phyloP scores from a whole-genome alignment of 2,329 filamentous ascomycete species.

The Aspergillus sp. region DNA sequence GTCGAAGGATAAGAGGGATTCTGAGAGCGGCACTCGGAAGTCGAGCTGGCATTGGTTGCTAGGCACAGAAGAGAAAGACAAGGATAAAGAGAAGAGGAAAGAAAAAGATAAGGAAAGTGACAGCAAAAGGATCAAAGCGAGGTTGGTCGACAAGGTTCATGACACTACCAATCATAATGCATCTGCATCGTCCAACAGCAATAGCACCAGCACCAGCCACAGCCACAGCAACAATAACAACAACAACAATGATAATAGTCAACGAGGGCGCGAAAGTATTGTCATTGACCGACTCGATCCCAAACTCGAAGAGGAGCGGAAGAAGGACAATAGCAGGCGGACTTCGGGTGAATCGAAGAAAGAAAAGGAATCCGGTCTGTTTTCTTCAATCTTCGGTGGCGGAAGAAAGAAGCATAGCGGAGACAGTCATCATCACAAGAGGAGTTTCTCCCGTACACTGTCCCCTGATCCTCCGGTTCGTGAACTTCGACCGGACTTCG shows the following conservation, averaged over 20 bases:
- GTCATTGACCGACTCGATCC: constrained; percentile 71
- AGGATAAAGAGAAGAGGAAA: constrained; percentile 44
- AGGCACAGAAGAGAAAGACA: constrained; percentile 60
- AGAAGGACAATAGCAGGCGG: constrained; percentile 70
- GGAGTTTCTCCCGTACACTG: constrained; percentile 61
- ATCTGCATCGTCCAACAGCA: constrained; percentile 62
- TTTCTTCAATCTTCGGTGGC: constrained; percentile 86
- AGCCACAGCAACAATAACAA: too few species aligned
- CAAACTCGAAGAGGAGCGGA: constrained; percentile 62
- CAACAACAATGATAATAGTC: constrained; percentile 51
- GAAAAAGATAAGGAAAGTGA: constrained; percentile 61
- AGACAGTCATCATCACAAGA: constrained; percentile 65
- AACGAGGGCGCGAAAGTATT: constrained; percentile 64
- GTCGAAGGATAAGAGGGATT: constrained; percentile 60
- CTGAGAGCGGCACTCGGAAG: constrained; percentile 60
- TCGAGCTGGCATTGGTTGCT: constrained; percentile 75
- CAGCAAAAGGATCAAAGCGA: constrained; percentile 48
- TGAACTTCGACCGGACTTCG: constrained; percentile 72
- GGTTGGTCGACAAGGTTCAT: constrained; percentile 48
- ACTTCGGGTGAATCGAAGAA: constrained; percentile 62
- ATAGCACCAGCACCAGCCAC: too few species aligned
- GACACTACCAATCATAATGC: constrained; percentile 64
- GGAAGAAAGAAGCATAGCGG: constrained; percentile 79
- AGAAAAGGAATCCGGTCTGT: constrained; percentile 79
- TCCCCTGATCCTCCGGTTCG: constrained; percentile 74